These are phyloP conservation scores for Malus sieversii DNA, from an alignment of 306 rosid genomes.

Conservation along the genomic window DNA sequence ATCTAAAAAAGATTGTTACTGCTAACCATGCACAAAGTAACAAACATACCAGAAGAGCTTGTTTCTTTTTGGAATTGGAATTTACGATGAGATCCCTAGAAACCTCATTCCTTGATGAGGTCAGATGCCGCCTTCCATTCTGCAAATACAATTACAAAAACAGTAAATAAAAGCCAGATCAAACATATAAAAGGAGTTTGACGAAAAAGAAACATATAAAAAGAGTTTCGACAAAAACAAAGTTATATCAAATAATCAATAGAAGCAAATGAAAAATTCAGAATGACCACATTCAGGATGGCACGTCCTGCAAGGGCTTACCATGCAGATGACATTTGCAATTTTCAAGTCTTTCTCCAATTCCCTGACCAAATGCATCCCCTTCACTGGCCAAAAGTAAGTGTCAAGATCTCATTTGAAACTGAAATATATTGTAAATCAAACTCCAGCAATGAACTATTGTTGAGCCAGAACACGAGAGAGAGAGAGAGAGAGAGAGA, in stretches of 20 bases:
- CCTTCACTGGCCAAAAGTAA: slow-evolving; percentile 99
- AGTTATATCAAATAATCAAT: background rate
- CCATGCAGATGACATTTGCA: slow-evolving; percentile 98
- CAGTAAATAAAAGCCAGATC: slow-evolving; percentile 19
- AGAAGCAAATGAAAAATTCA: slow-evolving; percentile 7
- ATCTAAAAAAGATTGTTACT: slow-evolving; percentile 9
- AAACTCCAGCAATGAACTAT: background rate
- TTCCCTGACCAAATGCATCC: slow-evolving; percentile 98
- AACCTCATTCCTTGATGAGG: slow-evolving; percentile 84
- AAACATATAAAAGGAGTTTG: background rate
- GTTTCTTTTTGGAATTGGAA: slow-evolving; percentile 86
- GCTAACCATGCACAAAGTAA: slow-evolving; percentile 10
- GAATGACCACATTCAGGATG: slow-evolving; percentile 5
- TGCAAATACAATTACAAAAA: slow-evolving; percentile 32
- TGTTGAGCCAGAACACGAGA: background rate
- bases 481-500: background rate
- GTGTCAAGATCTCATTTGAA: slow-evolving; percentile 48
- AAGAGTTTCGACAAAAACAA: too few relatives aligned
- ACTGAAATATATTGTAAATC: slow-evolving; percentile 5
- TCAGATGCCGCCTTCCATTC: slow-evolving; percentile 97
- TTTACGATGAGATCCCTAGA: slow-evolving; percentile 95
- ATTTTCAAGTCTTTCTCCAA: slow-evolving; percentile 91
- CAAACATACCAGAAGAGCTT: slow-evolving; percentile 72
- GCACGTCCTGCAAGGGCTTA: slow-evolving; percentile 30
- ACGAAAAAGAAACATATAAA: too few relatives aligned